Base-by-base conservation (phyloP, 2,329 filamentous ascomycete genomes). In the Pseudonectria buxi region DNA sequence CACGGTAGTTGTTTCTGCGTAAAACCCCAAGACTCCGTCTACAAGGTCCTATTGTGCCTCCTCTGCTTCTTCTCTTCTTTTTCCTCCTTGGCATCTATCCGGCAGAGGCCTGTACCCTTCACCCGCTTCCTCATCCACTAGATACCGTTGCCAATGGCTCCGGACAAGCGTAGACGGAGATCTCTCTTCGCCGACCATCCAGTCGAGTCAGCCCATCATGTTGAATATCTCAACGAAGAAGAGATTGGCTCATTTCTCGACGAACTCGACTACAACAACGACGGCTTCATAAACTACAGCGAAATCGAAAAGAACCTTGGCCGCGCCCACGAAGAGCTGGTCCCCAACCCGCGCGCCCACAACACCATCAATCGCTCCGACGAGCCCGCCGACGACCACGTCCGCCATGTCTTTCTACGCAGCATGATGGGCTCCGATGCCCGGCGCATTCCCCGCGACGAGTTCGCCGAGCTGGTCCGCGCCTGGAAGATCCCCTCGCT, bases 231-330 rank as follows among this genome's bases (percentile, higher is more conserved):
- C 30, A 61, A 53, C 30, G 62, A 73, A 32, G 58, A 68, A 6
- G 72, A 77, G 46, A 71, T 76, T 30, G 53, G 65, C 6, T 50
- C 59, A 4, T 77, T 78, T 35, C 57, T 77, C 27, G 59, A 73
- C 38, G 67, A 71, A 22, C 56, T 78, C 3, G 72, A 76, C 46
- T 61, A 63, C 41, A 63, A 76, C 40, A 60, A 61, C 14, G 66
- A 76, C 49, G 72, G 72, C 10, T 58, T 56, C 44, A 69, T 77
- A 37, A 65, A 69, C 37, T 74, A 74, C 46, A 51, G 52, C 35
- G 72, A 76, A 43, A 47, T 76, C 22, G 71, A 74, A 46, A 57
- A 55, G 4, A 74, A 74, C 41, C 62, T 78, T 2, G 69, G 76
- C 27, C 53, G 69, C 26, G 68, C 72, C 2, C 67, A 74, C 51